Percentiles rank a stretch among this genome's conserved stretches.
These are phyloP conservation scores for Aquilaria malaccensis DNA, from an alignment of 345 rosid species.

Conservation along the genomic window DNA sequence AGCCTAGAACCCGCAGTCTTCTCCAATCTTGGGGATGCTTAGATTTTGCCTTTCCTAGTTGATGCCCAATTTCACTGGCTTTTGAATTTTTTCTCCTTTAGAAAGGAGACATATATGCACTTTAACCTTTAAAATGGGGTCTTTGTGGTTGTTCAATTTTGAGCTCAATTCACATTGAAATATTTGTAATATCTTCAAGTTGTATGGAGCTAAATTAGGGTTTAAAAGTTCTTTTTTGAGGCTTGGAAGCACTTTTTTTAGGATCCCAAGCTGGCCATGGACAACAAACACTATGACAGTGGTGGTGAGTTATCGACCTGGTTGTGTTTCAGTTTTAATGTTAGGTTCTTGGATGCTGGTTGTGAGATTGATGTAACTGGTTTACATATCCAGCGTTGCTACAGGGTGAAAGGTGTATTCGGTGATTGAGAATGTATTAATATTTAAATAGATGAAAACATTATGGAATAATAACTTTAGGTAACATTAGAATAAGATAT, in stretches of 20 bases:
- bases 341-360: neutral
- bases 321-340: conserved; percentile 2
- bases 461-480: no score
- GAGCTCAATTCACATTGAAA: neutral
- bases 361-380: neutral
- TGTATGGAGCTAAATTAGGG: conserved; percentile 1
- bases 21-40: no score
- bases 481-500: no score
- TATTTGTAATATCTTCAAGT: neutral
- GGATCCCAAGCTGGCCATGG: conserved; percentile 38
- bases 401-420: no score
- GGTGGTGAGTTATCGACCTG: conserved; percentile 44
- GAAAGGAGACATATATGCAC: neutral
- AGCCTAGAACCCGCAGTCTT: no score
- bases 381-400: no score
- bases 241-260: neutral
- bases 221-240: neutral
- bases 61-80: neutral
- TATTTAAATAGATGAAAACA: no score
- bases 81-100: neutral
- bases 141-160: neutral
- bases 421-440: no score
- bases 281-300: conserved; percentile 64
- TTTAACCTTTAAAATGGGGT: neutral
- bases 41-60: no score